phyloP scores from a whole-genome alignment of 2,329 filamentous ascomycete species.

The Phialocephala sp. region DNA sequence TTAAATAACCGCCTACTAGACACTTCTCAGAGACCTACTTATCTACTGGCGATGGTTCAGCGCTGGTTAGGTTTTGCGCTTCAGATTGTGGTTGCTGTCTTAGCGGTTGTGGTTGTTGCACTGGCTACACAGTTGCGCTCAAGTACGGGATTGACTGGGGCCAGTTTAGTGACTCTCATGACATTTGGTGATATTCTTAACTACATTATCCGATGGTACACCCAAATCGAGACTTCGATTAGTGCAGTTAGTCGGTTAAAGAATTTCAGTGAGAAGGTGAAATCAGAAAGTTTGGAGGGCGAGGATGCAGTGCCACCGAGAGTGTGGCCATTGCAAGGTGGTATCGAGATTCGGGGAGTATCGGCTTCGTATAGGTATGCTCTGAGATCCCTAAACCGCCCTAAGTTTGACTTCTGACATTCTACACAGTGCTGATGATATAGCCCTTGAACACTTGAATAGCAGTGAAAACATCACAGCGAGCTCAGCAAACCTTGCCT shows the following conservation, averaged over 20 bases:
- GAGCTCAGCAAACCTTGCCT: conserved; percentile 32
- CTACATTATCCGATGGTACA: conserved; percentile 28
- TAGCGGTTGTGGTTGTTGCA: conserved; percentile 42
- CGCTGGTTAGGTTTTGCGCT: conserved; percentile 58
- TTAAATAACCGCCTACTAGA: conserved; percentile 55
- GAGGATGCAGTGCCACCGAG: conserved; percentile 9
- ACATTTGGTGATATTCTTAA: conserved; percentile 31
- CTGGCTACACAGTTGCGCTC: conserved; percentile 40
- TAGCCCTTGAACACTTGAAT: not conserved
- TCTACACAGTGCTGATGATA: not conserved
- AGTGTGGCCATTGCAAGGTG: conserved; percentile 20
- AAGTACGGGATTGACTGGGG: conserved; percentile 34
- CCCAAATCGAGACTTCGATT: conserved; percentile 32
- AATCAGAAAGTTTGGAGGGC: conserved; percentile 9
- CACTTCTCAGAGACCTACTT: conserved; percentile 60
- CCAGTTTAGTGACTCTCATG: conserved; percentile 38
- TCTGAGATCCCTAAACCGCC: not conserved
- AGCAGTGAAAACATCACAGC: not conserved
- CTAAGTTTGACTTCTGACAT: not conserved
- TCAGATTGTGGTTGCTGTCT: conserved; percentile 29
- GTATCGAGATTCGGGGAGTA: conserved; percentile 8
- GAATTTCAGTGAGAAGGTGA: conserved; percentile 21
- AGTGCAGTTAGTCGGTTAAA: conserved; percentile 31
- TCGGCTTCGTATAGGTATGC: conserved; percentile 14
- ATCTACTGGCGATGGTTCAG: conserved; percentile 61